Evolutionary conservation across 202 grass and related monocot genomes (phyloP).

Genomic region (Panicum hallii): DNA sequence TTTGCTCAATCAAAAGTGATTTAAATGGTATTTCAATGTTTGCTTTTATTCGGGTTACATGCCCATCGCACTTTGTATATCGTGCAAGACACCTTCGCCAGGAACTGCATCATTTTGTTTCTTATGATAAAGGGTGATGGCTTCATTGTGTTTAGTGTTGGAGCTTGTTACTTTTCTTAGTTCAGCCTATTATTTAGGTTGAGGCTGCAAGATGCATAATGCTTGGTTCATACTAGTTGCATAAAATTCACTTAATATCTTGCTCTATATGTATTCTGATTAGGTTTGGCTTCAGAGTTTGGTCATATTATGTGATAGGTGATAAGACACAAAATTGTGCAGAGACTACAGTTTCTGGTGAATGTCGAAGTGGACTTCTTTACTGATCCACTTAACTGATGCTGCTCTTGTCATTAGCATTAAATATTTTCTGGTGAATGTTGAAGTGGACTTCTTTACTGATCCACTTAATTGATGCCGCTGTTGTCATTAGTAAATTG

Average conservation of each 20-base stretch:
- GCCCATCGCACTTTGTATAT: neutral
- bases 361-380: neutral
- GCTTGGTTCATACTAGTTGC: neutral
- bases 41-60: neutral
- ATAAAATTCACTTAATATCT: slow-evolving; percentile 6
- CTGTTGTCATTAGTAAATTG: slow-evolving; percentile 21
- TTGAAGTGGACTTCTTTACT: neutral
- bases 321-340: neutral
- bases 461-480: slow-evolving; percentile 14
- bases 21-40: neutral
- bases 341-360: neutral
- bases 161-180: neutral
- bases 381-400: slow-evolving; percentile 20
- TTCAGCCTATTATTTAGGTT: slow-evolving; percentile 27
- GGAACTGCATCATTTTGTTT: neutral
- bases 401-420: slow-evolving; percentile 14
- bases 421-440: neutral
- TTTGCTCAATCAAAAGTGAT: neutral
- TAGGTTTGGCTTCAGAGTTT: neutral
- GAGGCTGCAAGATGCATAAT: slow-evolving; percentile 28
- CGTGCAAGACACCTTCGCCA: neutral
- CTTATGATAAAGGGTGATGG: slow-evolving; percentile 12
- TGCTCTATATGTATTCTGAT: slow-evolving; percentile 16
- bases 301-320: slow-evolving; percentile 3
- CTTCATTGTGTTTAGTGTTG: neutral